phyloP scores from a whole-genome alignment of 352 stramenopile genomes.

The Blastocystis sp. region DNA sequence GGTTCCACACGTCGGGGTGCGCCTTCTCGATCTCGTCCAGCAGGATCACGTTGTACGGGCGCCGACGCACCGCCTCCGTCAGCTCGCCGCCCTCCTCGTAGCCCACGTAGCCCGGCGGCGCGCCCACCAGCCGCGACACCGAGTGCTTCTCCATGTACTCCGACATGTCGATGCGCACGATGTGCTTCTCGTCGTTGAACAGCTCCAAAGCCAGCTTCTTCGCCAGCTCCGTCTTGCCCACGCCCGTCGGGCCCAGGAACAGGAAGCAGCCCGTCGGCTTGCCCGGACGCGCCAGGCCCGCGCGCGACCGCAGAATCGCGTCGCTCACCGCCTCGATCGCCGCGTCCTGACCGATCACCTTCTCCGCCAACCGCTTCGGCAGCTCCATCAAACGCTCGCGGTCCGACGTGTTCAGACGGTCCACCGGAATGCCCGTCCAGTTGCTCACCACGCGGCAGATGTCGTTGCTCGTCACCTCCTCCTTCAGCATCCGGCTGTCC shows the following conservation, averaged over 20 bases:
- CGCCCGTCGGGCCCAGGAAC: slow-evolving; percentile 90
- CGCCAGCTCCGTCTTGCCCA: slow-evolving; percentile 89
- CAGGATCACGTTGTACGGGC: slow-evolving; percentile 92
- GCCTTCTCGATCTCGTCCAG: slow-evolving; percentile 98
- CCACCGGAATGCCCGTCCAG: slow-evolving; percentile 85
- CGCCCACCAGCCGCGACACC: slow-evolving; percentile 86
- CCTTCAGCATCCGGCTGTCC: slow-evolving; percentile 74
- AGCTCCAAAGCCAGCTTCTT: slow-evolving; percentile 89
- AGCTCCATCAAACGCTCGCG: slow-evolving; percentile 81
- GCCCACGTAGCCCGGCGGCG: slow-evolving; percentile 90
- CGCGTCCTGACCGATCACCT: slow-evolving; percentile 87
- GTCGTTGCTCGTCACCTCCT: slow-evolving; percentile 82
- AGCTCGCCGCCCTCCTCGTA: slow-evolving; percentile 90
- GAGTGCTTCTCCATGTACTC: slow-evolving; percentile 96
- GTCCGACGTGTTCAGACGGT: slow-evolving; percentile 79
- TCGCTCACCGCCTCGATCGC: slow-evolving; percentile 86
- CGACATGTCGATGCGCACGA: slow-evolving; percentile 93
- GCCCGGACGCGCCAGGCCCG: slow-evolving; percentile 81
- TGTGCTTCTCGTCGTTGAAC: slow-evolving; percentile 89
- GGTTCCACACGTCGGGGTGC: slow-evolving; percentile 89
- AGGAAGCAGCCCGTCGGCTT: slow-evolving; percentile 90
- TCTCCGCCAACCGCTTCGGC: slow-evolving; percentile 81
- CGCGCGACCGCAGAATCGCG: slow-evolving; percentile 85
- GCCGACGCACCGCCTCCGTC: slow-evolving; percentile 87
- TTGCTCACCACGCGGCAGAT: slow-evolving; percentile 84